These are phyloP conservation scores for Nidula niveotomentosa DNA, from an alignment of 1,284 basidiomycete species.

Conservation along the genomic window DNA sequence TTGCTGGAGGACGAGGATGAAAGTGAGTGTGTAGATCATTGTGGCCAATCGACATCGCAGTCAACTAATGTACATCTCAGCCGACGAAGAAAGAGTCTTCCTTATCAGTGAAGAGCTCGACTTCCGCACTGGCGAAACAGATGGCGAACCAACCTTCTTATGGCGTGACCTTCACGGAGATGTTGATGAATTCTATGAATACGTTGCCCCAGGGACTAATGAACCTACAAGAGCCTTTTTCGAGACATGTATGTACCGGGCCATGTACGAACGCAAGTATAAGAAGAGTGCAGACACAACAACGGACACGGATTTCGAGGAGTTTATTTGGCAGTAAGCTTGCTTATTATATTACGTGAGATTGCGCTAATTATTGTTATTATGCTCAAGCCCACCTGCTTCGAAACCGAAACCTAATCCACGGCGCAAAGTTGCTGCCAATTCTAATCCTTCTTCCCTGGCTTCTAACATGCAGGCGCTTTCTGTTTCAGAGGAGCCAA, in stretches of 20 bases:
- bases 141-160: slow-evolving; percentile 81
- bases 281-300: slow-evolving; percentile 70
- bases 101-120: slow-evolving; percentile 88
- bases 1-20: slow-evolving; percentile 94
- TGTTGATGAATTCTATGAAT: slow-evolving; percentile 81
- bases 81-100: slow-evolving; percentile 91
- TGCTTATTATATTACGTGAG: not conserved
- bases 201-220: slow-evolving; percentile 78
- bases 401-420: slow-evolving; percentile 23
- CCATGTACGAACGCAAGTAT: slow-evolving; percentile 93
- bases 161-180: slow-evolving; percentile 91
- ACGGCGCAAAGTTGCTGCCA: slow-evolving; percentile 25
- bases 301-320: slow-evolving; percentile 66
- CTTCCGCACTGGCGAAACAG: slow-evolving; percentile 76
- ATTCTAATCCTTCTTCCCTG: slow-evolving; percentile 9
- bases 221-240: slow-evolving; percentile 86
- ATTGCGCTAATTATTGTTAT: not conserved
- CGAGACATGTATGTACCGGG: slow-evolving; percentile 91
- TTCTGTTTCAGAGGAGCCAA: slow-evolving; percentile 8
- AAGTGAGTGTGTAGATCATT: slow-evolving; percentile 53
- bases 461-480: not conserved
- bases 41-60: not conserved
- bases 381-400: slow-evolving; percentile 21
- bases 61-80: slow-evolving; percentile 33
- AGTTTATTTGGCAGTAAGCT: slow-evolving; percentile 78